phyloP scores from a whole-genome alignment of 1,284 basidiomycete species.

The Irpex sp. region DNA sequence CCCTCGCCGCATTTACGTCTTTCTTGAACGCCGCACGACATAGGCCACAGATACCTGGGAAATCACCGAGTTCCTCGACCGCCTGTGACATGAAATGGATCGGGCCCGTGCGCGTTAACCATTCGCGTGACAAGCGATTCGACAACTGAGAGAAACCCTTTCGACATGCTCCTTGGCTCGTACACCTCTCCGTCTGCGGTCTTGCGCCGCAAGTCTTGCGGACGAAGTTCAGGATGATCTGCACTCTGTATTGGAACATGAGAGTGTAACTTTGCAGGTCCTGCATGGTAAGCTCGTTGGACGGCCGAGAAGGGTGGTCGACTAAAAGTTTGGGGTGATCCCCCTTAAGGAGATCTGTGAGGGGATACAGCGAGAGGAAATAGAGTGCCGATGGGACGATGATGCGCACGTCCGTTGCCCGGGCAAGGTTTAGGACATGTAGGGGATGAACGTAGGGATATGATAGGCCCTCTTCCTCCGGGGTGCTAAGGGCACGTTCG shows the following conservation, averaged over 20 bases:
- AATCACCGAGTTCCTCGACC: conserved; percentile 34
- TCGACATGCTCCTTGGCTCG: conserved; percentile 30
- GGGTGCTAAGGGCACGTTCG: conserved; percentile 41
- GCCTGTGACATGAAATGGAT: conserved; percentile 53
- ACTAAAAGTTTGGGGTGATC: conserved; percentile 53
- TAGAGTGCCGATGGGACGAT: conserved; percentile 52
- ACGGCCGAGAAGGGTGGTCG: conserved; percentile 48
- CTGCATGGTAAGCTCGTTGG: conserved; percentile 35
- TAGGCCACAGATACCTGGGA: conserved; percentile 36
- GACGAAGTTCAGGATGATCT: conserved; percentile 47
- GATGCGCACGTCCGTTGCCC: conserved; percentile 45
- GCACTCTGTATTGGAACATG: conserved; percentile 55
- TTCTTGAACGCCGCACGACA: conserved; percentile 42
- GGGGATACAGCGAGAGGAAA: conserved; percentile 55
- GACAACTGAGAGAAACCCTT: conserved; percentile 42
- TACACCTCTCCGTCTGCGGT: conserved; percentile 19
- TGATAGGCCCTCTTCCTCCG: conserved; percentile 38
- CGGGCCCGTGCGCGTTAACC: conserved; percentile 49
- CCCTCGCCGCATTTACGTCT: conserved; percentile 37
- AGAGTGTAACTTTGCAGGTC: conserved; percentile 50
- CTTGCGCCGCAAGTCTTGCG: conserved; percentile 40
- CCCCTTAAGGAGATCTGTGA: conserved; percentile 43
- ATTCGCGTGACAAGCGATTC: conserved; percentile 43
- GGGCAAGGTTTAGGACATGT: conserved; percentile 55
- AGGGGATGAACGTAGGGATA: conserved; percentile 60